A percentile compares a stretch with the other conserved stretches of the same genome.
Evolutionary conservation across 1,284 basidiomycete species (phyloP).

Genomic region (Coriolopsis trogii): DNA sequence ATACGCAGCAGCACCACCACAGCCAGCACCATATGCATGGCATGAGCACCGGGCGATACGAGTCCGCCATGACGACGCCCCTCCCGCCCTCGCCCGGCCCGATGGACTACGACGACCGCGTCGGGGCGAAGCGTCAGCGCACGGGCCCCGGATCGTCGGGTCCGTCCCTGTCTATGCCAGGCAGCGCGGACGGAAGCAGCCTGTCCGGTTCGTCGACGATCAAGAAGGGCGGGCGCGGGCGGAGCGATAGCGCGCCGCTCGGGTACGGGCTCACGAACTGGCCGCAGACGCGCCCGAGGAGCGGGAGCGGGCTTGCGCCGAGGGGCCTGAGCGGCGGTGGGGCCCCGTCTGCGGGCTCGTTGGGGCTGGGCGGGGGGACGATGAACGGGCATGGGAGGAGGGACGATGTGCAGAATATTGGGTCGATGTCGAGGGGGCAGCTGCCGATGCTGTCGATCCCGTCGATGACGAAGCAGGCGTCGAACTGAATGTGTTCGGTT

Average conservation of each 20-base stretch:
- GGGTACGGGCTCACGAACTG: slow-evolving; percentile 42
- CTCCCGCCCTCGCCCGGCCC: slow-evolving; percentile 38
- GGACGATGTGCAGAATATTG: slow-evolving; percentile 34
- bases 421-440: slow-evolving; percentile 28
- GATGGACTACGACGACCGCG: slow-evolving; percentile 36
- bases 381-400: slow-evolving; percentile 16
- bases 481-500: slow-evolving; percentile 15
- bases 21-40: slow-evolving; percentile 26
- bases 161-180: slow-evolving; percentile 17
- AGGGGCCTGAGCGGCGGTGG: slow-evolving; percentile 7
- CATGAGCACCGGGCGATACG: slow-evolving; percentile 32
- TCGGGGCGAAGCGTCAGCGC: slow-evolving; percentile 39
- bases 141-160: slow-evolving; percentile 27
- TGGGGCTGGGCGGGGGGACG: background rate
- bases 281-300: slow-evolving; percentile 40
- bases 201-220: slow-evolving; percentile 23
- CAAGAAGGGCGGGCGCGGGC: slow-evolving; percentile 44
- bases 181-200: slow-evolving; percentile 18
- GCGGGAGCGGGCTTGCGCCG: slow-evolving; percentile 39
- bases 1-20: slow-evolving; percentile 17
- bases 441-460: slow-evolving; percentile 34
- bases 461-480: slow-evolving; percentile 25
- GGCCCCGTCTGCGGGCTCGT: background rate
- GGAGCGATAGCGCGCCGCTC: slow-evolving; percentile 51
- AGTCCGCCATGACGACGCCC: slow-evolving; percentile 31